A percentile compares a stretch with the other conserved stretches of the same genome.
Evolutionary conservation across 495 filamentous ascomycete species (phyloP).

Genomic region (Lophiotrema nucula): DNA sequence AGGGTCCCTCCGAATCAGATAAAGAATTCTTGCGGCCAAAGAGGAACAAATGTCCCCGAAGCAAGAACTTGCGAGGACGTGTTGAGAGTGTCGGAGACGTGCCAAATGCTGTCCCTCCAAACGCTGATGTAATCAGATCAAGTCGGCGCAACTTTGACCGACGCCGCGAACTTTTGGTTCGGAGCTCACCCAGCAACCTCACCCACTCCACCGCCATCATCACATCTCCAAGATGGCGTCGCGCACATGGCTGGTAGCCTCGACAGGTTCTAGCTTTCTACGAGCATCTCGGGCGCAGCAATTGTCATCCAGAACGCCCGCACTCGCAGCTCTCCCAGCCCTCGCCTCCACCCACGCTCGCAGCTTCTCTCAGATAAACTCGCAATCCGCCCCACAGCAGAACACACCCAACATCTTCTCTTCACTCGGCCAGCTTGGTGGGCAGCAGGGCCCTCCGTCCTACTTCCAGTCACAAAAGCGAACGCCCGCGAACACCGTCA

Average conservation of each 20-base stretch:
- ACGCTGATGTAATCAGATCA: too few relatives aligned
- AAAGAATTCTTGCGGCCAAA: too few relatives aligned
- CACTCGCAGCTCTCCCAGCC: slow-evolving; percentile 5
- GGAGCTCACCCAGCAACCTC: not conserved
- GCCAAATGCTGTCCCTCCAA: too few relatives aligned
- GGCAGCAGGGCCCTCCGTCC: slow-evolving; percentile 19
- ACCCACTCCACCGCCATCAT: not conserved
- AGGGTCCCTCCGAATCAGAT: too few relatives aligned
- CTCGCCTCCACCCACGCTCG: not conserved
- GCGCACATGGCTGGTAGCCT: slow-evolving; percentile 22
- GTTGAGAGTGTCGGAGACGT: too few relatives aligned
- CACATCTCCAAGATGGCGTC: slow-evolving; percentile 17
- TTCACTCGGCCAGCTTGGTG: slow-evolving; percentile 1
- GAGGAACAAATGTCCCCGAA: too few relatives aligned
- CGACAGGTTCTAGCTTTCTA: slow-evolving; percentile 11
- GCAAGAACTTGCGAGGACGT: too few relatives aligned
- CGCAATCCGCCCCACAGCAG: not conserved
- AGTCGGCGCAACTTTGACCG: not conserved
- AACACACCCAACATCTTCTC: slow-evolving; percentile 16
- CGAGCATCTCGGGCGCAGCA: slow-evolving; percentile 1
- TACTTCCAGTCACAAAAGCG: slow-evolving; percentile 59
- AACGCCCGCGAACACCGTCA: slow-evolving; percentile 87
- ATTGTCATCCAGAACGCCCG: not conserved
- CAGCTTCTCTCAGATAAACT: slow-evolving; percentile 14
- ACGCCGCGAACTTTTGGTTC: not conserved